Evolutionary conservation across 805 yeast genomes (phyloP), one percentile per base, ranked within the genome.

Genomic region (Cyberlindnera mycetangii): DNA sequence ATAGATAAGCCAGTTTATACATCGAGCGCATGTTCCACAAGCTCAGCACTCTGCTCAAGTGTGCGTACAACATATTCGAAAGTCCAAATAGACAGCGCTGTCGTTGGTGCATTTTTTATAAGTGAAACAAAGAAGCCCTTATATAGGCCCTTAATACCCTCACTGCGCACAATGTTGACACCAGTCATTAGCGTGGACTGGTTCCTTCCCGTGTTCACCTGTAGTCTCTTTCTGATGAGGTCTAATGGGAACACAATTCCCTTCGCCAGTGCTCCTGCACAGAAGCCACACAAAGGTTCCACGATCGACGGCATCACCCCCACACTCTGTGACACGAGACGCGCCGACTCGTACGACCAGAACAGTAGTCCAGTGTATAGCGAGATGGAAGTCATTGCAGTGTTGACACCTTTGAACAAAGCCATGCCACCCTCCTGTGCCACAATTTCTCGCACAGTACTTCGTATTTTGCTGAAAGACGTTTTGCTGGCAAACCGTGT

Each of bases 241-340:
- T 93, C 99, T 35, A 93, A 61, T 0, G 99, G 99, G 63, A 88
- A 93, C 0, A 88, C 81, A 0, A 79, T 51, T 0, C 81, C 75
- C 61, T 93, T 93, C 11, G 95, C 76, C 3, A 79, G 52, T 0
- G 79, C 70, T 0, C 97, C 98, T 0, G 97, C 96, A 0, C 79
- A 39, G 31, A 88, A 68, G 36, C 96, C 85, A 60, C 92, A 76
- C 28, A 76, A 46, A 7, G 82, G 79, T 53, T 81, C 83, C 25
- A 71, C 39, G 31, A 51, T 21, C 11, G 56, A 21, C 17, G 49
- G 52, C 31, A 48, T 47, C 3, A 41, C 38, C 5, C 45, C 44
- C n/a, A 51, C 32, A 19, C 40, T 42, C 2, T 38, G 20, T 1
- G 57, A 44, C 0, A 49, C 24, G 1, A 41, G 32, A 55, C 54